These are phyloP conservation scores for Chalaropsis ovoidea DNA, from an alignment of 2,329 filamentous ascomycete species.

Conservation along the genomic window DNA sequence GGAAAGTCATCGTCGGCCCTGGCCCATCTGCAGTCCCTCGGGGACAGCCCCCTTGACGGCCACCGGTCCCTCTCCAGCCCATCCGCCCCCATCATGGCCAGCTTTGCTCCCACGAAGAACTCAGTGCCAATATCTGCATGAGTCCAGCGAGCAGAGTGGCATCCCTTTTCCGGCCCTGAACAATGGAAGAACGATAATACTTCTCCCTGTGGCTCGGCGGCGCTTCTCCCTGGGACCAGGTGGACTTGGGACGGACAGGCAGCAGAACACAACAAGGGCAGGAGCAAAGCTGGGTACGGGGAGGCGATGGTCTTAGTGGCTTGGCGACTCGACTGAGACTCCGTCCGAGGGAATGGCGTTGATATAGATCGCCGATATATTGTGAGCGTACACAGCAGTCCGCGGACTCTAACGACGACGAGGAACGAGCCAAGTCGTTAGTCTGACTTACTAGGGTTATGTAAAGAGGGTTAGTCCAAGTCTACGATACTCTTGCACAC, in stretches of 20 bases:
- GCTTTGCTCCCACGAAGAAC: not conserved
- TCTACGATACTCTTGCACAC: not conserved
- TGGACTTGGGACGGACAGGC: too few relatives aligned
- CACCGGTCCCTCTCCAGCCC: not conserved
- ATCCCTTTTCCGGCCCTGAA: not conserved
- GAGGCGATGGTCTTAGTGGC: not conserved
- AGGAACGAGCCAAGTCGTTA: not conserved
- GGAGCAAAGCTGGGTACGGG: not conserved
- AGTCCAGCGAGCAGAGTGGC: not conserved
- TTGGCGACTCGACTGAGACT: not conserved
- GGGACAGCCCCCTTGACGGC: not conserved
- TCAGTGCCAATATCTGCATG: not conserved
- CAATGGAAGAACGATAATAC: slow-evolving; percentile 9
- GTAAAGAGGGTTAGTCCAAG: not conserved
- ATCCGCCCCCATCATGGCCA: not conserved
- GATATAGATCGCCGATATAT: not conserved
- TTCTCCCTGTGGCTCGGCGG: slow-evolving; percentile 5
- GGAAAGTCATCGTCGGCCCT: not conserved
- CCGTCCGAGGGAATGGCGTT: not conserved
- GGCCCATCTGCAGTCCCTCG: not conserved
- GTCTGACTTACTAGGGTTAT: not conserved
- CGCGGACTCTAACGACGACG: too few relatives aligned
- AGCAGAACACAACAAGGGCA: not conserved
- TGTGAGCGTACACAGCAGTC: not conserved
- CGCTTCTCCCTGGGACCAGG: not conserved